Evolutionary conservation across 208 protist genomes (phyloP).

Genomic region (Tritrichomonas foetus): DNA sequence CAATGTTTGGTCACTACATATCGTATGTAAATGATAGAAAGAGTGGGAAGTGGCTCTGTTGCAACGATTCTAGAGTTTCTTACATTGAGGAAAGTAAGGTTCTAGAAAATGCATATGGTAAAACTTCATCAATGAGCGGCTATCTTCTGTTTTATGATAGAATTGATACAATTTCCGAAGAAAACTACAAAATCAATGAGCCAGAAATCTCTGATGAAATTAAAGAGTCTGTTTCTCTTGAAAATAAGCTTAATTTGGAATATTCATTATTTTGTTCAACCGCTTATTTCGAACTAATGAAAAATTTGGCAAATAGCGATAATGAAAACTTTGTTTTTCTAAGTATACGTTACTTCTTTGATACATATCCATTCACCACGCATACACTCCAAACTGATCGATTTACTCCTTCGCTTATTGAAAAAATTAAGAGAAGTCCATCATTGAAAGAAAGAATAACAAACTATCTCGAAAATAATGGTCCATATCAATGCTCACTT

Average conservation of each 20-base stretch:
- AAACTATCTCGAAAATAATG: too few relatives aligned
- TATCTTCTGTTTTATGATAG: slow-evolving; percentile 21
- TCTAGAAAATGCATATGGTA: background rate
- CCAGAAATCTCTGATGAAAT: background rate
- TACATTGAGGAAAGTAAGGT: background rate
- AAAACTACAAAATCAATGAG: background rate
- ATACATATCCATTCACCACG: background rate
- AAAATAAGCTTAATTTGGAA: background rate
- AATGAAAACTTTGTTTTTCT: background rate
- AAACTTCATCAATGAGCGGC: background rate
- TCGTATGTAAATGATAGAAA: background rate
- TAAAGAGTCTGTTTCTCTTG: background rate
- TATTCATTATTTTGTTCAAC: background rate
- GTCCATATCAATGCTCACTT: too few relatives aligned
- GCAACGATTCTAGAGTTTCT: background rate
- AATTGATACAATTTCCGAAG: background rate
- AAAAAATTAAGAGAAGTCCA: too few relatives aligned
- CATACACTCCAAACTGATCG: too few relatives aligned
- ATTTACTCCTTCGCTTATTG: too few relatives aligned
- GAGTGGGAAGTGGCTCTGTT: background rate
- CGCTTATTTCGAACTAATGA: background rate
- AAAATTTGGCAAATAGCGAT: background rate
- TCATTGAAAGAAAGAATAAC: too few relatives aligned
- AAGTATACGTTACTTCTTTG: background rate
- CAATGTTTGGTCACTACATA: background rate